Base-by-base conservation (phyloP, 2,329 filamentous ascomycete genomes). In the Fusarium citri region DNA sequence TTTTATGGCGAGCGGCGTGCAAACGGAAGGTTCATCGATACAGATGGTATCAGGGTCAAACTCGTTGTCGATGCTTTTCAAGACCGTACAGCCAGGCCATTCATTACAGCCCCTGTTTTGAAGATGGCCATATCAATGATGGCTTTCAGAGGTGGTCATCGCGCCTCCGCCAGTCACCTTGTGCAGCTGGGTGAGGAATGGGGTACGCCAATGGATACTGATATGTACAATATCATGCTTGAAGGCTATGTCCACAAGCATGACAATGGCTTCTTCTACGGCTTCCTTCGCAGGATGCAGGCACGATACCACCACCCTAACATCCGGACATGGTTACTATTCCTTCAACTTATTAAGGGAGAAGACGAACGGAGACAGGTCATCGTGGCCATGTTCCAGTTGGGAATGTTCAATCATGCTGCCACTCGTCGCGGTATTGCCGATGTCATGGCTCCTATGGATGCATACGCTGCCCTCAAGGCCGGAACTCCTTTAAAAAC, bases 341-440 rank as follows among this genome's bases (percentile, higher is more conserved):
- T 86, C 61, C 76, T 87, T 20, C 76, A 78, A n/a, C 78, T 87
- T 46, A 86, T 91, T 60, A 86, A 88, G 76, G 86, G 85, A 14
- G 88, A 90, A 73, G 84, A 87, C n/a, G 81, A 84, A 51, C 80
- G 81, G 54, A 80, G 81, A 25, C 82, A 84, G 68, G 77, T 85
- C 30, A 73, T 87, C 30, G 79, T 80, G 15, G 78, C 79, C 59
- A 87, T 87, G 84, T 78, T 83, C 57, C 75, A 80, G 37, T 77
- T 81, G 20, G 82, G 82, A 25, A 77, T 86, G 50, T 78, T 87
- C 42, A 73, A 79, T 10, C 78, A 80, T 25, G 75, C 77, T 0
- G 70, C 71, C 1, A 80, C 80, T 2, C 76, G 81, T 10, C 78
- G 77, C 10, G 75, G 74, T 12, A 76, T 87, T 25, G 82, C 84